A percentile compares a stretch with the other conserved stretches of the same genome.
These are phyloP conservation scores for Claviceps quebecensis DNA, from an alignment of 2,329 filamentous ascomycete genomes.

Conservation along the genomic window DNA sequence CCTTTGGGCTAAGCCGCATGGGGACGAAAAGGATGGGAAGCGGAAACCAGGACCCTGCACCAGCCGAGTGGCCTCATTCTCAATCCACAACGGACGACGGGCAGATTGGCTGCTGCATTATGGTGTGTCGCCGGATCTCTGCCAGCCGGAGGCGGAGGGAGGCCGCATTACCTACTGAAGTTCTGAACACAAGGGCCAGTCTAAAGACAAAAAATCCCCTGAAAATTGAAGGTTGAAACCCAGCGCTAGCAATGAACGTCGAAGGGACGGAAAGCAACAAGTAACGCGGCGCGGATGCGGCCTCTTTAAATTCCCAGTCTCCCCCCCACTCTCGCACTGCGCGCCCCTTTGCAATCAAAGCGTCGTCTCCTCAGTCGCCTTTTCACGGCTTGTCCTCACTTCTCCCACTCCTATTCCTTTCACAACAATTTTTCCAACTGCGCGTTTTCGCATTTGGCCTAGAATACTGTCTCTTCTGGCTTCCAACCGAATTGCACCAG, in stretches of 20 bases:
- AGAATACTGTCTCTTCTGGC: not conserved
- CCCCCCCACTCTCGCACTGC: not conserved
- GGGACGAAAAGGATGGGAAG: constrained; percentile 5
- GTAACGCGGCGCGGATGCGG: not conserved
- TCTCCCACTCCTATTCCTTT: not conserved
- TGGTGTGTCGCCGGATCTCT: not conserved
- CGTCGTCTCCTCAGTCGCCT: not conserved
- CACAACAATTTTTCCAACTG: not conserved
- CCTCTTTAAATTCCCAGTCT: constrained; percentile 7
- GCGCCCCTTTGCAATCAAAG: not conserved
- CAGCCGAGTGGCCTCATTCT: constrained; percentile 22
- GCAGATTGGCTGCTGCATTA: not conserved
- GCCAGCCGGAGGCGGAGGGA: not conserved
- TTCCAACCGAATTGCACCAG: not conserved
- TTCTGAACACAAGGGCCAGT: too few relatives aligned
- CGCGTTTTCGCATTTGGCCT: not conserved
- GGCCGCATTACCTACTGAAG: not conserved
- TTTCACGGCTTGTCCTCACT: not conserved
- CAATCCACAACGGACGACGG: constrained; percentile 12
- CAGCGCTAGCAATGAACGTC: not conserved
- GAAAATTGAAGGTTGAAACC: constrained; percentile 1
- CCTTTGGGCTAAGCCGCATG: not conserved
- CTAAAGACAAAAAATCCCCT: not conserved
- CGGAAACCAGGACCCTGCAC: constrained; percentile 19
- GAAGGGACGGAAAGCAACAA: not conserved